Evolutionary conservation across 148 eudicot genomes (phyloP), one percentile per base, ranked within the genome.

Genomic region (Oxyria digyna): DNA sequence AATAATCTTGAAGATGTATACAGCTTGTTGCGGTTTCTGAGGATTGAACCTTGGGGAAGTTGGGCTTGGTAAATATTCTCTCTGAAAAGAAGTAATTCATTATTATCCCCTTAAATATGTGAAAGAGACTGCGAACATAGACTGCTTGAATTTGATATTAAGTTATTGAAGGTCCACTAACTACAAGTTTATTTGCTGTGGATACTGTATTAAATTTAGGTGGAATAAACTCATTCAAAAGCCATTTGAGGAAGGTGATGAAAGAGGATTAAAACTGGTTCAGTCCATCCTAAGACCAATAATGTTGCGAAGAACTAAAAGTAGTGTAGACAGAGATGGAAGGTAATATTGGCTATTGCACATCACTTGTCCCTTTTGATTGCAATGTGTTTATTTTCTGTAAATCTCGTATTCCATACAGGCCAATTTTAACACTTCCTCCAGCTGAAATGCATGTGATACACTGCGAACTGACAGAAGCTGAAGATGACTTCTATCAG

Each of bases 211-310:
- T 59, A 27, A 6, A 5, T 73, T 9, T 52, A 94, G 99, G 99
- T 94, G 99, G 99, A 90, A 88, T 78, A 94, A 91, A 74, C 91
- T 94, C 35, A 80, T 90, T 46, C 99, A 94, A 71, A 94, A 87
- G 79, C 99, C 97, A 69, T 94, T 85, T 78, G 97, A 90, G 74
- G 99, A 85, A 82, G 99, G 99, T 70, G 97, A 94, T 73, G 99
- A 86, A 85, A 84, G 99, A 74, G 99, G 99, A 43, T 78, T 94
- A 62, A 90, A 83, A 68, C 65, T 94, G 83, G 93, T 94, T 33
- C 95, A 90, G 63, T 81, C 88, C 71, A 87, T 94, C 68, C 79
- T 94, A 79, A 88, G 81, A 76, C 96, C 92, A 55, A 87, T 94
- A 73, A 94, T 94, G 99, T 71, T 94, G 67, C 85, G 99, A 77